Evolutionary conservation across 495 filamentous ascomycete species (phyloP).

Genomic region (Daldinia decipiens): DNA sequence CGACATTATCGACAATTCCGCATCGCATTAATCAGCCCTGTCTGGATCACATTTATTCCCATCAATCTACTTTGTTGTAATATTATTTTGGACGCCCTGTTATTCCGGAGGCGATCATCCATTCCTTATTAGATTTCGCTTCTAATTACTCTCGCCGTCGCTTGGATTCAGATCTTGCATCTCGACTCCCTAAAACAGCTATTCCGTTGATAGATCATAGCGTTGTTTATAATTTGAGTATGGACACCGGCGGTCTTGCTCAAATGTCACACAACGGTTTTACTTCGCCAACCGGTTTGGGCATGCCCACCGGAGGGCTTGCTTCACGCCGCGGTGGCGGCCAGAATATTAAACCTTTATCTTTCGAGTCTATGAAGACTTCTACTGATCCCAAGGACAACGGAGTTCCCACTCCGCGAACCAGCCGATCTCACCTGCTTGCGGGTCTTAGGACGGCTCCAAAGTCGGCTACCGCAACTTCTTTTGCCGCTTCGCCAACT

Average conservation of each 20-base stretch:
- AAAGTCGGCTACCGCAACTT: constrained; percentile 76
- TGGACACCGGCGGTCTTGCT: constrained; percentile 99
- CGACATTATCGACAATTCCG: constrained; percentile 24
- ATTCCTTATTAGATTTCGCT: constrained; percentile 49
- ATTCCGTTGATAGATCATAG: constrained; percentile 33
- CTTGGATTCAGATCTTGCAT: constrained; percentile 27
- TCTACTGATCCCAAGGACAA: constrained; percentile 60
- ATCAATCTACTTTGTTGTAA: constrained; percentile 47
- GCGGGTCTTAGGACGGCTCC: constrained; percentile 93
- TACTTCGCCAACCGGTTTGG: constrained; percentile 73
- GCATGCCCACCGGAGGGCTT: constrained; percentile 79
- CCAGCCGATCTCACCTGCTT: constrained; percentile 92
- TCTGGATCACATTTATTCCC: constrained; percentile 31
- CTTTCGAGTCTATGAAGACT: constrained; percentile 69
- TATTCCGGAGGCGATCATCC: constrained; percentile 46
- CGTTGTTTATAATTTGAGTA: constrained; percentile 68
- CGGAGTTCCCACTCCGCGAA: constrained; percentile 80
- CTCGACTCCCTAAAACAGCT: constrained; percentile 29
- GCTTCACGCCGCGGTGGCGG: constrained; percentile 78
- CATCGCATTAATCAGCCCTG: constrained; percentile 44
- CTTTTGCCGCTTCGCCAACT: constrained; percentile 67
- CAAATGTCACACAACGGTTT: constrained; percentile 95
- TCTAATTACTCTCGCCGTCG: constrained; percentile 40
- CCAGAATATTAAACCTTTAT: constrained; percentile 87
- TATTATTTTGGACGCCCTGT: constrained; percentile 45